Base-by-base conservation (phyloP, 2,329 filamentous ascomycete species). In the Furcasterigmium sp. region DNA sequence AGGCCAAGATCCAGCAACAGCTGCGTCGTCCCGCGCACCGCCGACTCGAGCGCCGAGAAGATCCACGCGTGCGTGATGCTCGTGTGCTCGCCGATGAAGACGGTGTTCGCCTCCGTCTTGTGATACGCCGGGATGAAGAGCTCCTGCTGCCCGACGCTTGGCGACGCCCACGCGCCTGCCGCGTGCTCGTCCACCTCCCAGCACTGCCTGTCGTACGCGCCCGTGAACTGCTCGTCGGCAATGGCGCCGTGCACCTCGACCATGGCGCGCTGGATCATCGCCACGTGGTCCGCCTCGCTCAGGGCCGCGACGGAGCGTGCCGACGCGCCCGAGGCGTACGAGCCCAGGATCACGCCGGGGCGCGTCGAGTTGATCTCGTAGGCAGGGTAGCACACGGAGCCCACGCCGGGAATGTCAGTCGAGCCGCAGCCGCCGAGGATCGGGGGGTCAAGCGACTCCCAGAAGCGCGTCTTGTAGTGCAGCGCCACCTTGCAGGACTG, bases 251-350 rank as follows among this genome's bases (percentile, higher is more conserved):
- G 82, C 13, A 84, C 72, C 55, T 84, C 77, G 17, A 77, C 66
- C 76, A 86, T 85, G 8, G 81, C 76, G 29, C 82, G 73, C 49
- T 84, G 72, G 3, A 83, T 72, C 46, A 78, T 69, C 2, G 73
- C 70, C 2, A 84, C 74, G 51, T 85, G 80, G 44, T 82, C 74
- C 7, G 63, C 64, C 37, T 79, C 75, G 10, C 32, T 46, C 8
- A 44, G 18, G 66, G 64, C 36, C 75, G 60, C 3, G 70, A 65
- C 61, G 56, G 25, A 67, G 65, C n/a, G 18, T 8, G 38, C 38
- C 3, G 38, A 10, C 8, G 38, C 32, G 26, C 67, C 71, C 2
- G 63, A 68, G 39, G 63, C 51, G 61, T 83, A 83, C 13, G 68
- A 73, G 2, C 66, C 79, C 2, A 83, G 68, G 29, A 84, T 68